These are phyloP conservation scores for Phanerochaete carnosa DNA, from an alignment of 768 basidiomycete genomes.

Conservation along the genomic window DNA sequence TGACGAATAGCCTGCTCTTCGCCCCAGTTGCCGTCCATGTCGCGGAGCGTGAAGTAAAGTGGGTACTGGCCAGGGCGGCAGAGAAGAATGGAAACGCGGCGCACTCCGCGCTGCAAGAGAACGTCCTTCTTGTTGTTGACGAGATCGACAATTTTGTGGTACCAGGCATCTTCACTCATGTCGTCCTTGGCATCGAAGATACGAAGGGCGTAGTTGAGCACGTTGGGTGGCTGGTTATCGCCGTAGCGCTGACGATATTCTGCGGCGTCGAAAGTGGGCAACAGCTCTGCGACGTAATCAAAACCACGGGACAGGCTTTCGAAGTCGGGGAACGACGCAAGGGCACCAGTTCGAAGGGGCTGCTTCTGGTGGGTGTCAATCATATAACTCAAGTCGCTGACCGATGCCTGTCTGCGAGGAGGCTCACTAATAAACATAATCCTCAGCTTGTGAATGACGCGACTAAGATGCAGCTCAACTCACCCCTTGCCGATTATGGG, in stretches of 20 bases:
- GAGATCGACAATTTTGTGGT: conserved; percentile 64
- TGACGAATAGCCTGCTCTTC: conserved; percentile 98
- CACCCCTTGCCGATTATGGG: conserved; percentile 58
- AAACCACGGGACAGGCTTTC: conserved; percentile 70
- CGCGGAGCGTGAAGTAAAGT: conserved; percentile 89
- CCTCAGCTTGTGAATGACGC: neutral
- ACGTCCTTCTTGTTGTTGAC: conserved; percentile 64
- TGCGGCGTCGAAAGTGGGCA: conserved; percentile 68
- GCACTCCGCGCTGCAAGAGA: conserved; percentile 74
- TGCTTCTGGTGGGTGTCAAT: conserved; percentile 85
- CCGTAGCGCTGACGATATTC: conserved; percentile 81
- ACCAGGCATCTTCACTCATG: conserved; percentile 73
- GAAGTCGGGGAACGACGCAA: conserved; percentile 85
- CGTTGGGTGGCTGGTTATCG: conserved; percentile 78
- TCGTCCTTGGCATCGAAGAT: conserved; percentile 82
- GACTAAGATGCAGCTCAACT: conserved; percentile 14
- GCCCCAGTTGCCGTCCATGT: conserved; percentile 69
- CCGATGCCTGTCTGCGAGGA: conserved; percentile 79
- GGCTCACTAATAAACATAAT: conserved; percentile 36
- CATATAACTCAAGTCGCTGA: conserved; percentile 93
- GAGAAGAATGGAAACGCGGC: conserved; percentile 88
- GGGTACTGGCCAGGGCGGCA: conserved; percentile 93
- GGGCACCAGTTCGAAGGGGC: conserved; percentile 86
- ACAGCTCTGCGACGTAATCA: conserved; percentile 62
- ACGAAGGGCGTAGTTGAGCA: conserved; percentile 90